Base-by-base conservation (phyloP, 805 yeast genomes). In the Candida yuanshanica region DNA sequence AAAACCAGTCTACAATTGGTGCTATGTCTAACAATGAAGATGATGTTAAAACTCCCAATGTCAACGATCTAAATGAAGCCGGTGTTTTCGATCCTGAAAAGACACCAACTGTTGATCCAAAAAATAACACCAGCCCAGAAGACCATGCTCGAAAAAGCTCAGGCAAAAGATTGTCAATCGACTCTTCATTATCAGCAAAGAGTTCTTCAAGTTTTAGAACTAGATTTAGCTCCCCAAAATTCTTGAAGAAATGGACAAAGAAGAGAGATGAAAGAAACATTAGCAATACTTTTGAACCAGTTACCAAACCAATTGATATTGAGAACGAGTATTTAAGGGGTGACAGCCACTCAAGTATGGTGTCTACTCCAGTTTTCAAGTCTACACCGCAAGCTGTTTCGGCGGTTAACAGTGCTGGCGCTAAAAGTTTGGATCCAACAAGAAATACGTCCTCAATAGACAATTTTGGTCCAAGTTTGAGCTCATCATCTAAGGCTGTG, bases 161-260 rank as follows among this genome's bases (percentile, higher is more conserved):
- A 16, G 4, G n/a, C 31, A 27, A 27, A 27, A 27, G 31, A 27
- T 12, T 27, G 17, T 27, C 31, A 2, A 18, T 27, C 4, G 31
- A 27, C 37, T 31, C 34, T 18, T 7, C 18, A 17, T n/a, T 17
- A 7, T 31, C 34, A 11, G 14, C 21, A 17, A 31, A 18, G 14
- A 31, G 34, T 31, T 8, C 22, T 12, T 17, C 21, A 5, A 17
- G 21, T 10, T 27, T 35, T 16, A 34, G 31, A 20, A 35, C 35
- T 10, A 25, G 33, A 7, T 46, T 46, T 20, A 48, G 42, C 20
- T 55, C 60, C 1, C 49, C 56, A 8, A 46, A 37, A 11, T 52
- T 56, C 32, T 44, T 56, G 22, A 53, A 48, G 35, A 52, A 39
- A 11, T 47, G 57, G 55, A 44, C 55, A 1, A 37, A 37, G 17